phyloP scores from a whole-genome alignment of 768 basidiomycete species.

The Leucosporidium creatinivorum region DNA sequence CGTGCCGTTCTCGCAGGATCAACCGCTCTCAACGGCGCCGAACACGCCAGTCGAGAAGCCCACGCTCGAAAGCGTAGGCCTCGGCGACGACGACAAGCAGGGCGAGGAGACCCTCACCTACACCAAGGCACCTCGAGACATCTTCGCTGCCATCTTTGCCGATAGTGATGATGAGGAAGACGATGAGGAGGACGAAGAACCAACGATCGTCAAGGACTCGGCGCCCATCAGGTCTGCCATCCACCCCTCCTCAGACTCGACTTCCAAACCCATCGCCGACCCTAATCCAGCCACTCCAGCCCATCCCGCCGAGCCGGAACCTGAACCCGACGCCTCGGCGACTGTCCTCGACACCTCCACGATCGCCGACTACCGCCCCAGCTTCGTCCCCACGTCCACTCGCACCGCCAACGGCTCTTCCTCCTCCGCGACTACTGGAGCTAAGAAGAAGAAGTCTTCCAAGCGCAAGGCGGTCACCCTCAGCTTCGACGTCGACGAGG shows the following conservation, averaged over 20 bases:
- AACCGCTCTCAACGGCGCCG: slow-evolving; percentile 38
- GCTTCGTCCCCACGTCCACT: slow-evolving; percentile 57
- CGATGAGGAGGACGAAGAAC: slow-evolving; percentile 51
- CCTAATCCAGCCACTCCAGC: not conserved
- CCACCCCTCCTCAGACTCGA: not conserved
- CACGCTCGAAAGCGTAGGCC: slow-evolving; percentile 65
- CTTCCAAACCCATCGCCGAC: not conserved
- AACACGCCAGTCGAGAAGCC: slow-evolving; percentile 46
- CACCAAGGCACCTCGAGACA: slow-evolving; percentile 75
- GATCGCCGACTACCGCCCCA: slow-evolving; percentile 73
- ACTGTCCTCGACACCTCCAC: slow-evolving; percentile 28
- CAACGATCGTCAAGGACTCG: slow-evolving; percentile 35
- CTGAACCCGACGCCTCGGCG: slow-evolving; percentile 6
- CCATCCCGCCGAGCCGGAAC: slow-evolving; percentile 5
- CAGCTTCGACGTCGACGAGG: slow-evolving; percentile 66
- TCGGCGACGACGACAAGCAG: slow-evolving; percentile 87
- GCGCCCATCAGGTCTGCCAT: not conserved
- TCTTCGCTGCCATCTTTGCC: slow-evolving; percentile 97
- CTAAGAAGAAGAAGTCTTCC: slow-evolving; percentile 44
- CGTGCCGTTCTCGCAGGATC: slow-evolving; percentile 13
- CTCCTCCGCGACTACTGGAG: slow-evolving; percentile 44
- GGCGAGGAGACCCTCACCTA: slow-evolving; percentile 82
- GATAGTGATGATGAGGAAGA: slow-evolving; percentile 84
- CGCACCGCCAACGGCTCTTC: slow-evolving; percentile 35
- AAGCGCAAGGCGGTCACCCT: slow-evolving; percentile 53